Conservation (phyloP, 2,329 filamentous ascomycete genomes). For the Xylogone sp. region DNA sequence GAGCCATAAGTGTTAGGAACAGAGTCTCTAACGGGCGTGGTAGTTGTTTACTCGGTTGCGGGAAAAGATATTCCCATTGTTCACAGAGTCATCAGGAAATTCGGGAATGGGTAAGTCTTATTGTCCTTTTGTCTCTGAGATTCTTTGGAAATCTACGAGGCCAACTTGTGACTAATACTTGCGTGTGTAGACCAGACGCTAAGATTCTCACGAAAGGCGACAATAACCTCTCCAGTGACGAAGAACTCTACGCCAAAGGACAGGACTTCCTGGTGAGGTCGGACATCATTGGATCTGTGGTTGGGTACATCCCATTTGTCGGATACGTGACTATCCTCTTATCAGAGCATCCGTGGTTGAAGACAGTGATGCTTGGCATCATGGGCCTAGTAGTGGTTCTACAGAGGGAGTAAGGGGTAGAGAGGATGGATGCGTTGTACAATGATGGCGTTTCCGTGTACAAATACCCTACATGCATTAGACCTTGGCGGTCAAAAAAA, state of each 20-base stretch:
- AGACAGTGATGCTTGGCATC: conserved; percentile 88
- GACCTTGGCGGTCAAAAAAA: too few species aligned
- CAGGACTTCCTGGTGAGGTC: conserved; percentile 83
- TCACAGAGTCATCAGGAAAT: conserved; percentile 80
- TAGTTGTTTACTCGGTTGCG: conserved; percentile 38
- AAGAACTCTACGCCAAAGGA: conserved; percentile 79
- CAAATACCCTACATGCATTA: neutral
- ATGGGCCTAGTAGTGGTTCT: conserved; percentile 94
- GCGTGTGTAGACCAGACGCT: conserved; percentile 33
- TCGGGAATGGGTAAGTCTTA: conserved; percentile 50
- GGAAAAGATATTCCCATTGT: conserved; percentile 97
- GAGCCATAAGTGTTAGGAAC: conserved; percentile 56
- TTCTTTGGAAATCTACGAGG: too few species aligned
- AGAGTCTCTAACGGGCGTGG: neutral
- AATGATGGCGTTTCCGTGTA: neutral
- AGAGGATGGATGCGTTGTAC: neutral
- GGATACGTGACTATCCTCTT: conserved; percentile 96
- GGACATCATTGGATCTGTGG: conserved; percentile 90
- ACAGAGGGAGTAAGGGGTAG: conserved; percentile 77
- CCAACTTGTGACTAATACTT: neutral
- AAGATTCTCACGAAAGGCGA: conserved; percentile 94
- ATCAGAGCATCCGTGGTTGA: conserved; percentile 94
- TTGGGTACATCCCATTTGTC: conserved; percentile 89
- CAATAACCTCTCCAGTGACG: conserved; percentile 93
- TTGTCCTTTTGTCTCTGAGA: too few species aligned